These are phyloP conservation scores for Nigrograna mackinnonii DNA, from an alignment of 2,329 filamentous ascomycete genomes.

Conservation along the genomic window DNA sequence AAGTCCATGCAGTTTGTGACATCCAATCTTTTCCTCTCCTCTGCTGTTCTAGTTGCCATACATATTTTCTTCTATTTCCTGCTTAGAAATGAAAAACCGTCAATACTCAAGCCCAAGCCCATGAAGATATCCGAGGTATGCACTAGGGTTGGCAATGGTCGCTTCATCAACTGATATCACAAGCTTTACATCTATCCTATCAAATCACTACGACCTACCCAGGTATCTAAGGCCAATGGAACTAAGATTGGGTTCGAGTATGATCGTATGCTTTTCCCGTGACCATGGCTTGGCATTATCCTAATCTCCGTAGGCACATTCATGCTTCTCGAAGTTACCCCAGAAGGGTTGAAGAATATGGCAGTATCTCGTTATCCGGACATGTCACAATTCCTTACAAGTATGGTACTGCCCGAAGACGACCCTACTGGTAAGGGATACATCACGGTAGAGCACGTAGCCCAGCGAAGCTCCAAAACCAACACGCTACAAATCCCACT, in stretches of 20 bases:
- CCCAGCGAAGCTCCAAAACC: conserved; percentile 30
- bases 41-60: background rate
- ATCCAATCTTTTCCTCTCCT: background rate
- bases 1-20: too few relatives aligned
- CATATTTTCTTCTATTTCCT: conserved; percentile 1
- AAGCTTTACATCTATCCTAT: conserved; percentile 53
- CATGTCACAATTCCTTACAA: conserved; percentile 46
- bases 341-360: conserved; percentile 45
- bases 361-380: conserved; percentile 42
- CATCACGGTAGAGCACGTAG: conserved; percentile 45
- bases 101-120: background rate
- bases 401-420: conserved; percentile 33
- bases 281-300: background rate
- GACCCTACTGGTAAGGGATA: conserved; percentile 28
- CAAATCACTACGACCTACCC: conserved; percentile 48
- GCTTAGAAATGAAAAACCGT: background rate
- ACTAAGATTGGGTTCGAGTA: conserved; percentile 50
- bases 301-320: conserved; percentile 24
- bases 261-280: conserved; percentile 35
- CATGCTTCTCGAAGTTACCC: conserved; percentile 46
- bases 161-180: background rate
- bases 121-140: conserved; percentile 12
- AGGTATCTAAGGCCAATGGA: conserved; percentile 41
- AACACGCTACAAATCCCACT: conserved; percentile 44
- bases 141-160: background rate